Evolutionary conservation across 2,329 filamentous ascomycete genomes (phyloP), one percentile per base, ranked within the genome.

Genomic region (Metarhizium robertsii): DNA sequence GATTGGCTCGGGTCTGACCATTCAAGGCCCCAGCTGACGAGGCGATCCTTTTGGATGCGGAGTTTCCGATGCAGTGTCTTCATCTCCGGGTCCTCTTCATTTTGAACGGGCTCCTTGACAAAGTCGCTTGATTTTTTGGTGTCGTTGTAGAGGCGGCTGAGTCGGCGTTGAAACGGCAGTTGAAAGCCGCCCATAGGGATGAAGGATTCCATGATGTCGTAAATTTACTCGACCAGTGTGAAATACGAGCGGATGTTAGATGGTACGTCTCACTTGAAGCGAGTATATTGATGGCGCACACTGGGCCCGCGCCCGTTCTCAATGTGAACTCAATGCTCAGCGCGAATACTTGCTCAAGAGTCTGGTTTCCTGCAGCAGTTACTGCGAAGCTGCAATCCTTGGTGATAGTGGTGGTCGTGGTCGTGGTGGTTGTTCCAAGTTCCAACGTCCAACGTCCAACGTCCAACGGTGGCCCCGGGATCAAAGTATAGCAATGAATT

Each of bases 41-140:
- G 75, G 16, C 88, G 79, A 71, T 91, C 87, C 67, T 89, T 90
- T 64, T 92, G 88, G 61, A 91, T 90, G 60, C 86, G 81, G 60
- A 90, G 80, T 67, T 89, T 90, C 59, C 87, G 84, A 67, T 91
- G 86, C 36, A 92, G 74, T 16, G 80, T 79, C 64, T 85, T 83
- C 66, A 88, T 81, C 60, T 90, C 86, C 29, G 87, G 86, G 66
- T 85, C 78, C 65, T 86, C 75, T 63, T 80, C 73, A 66, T 83
- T 83, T 69, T 78, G 84, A 60, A 78, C 78, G 53, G 81, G 79
- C 66, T 81, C 80, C 67, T 81, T 85, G 66, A 88, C 83, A 61
- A 88, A 88, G 68, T 88, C 85, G 66, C 82, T 87, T 30, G 85
- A 88, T 62, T 84, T 87, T 67, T 92, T 92, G 56, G 87, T 90